Evolutionary conservation across 2,329 filamentous ascomycete species (phyloP), one percentile per base, ranked within the genome.

Genomic region (Macrophomina pseudophaseolina): DNA sequence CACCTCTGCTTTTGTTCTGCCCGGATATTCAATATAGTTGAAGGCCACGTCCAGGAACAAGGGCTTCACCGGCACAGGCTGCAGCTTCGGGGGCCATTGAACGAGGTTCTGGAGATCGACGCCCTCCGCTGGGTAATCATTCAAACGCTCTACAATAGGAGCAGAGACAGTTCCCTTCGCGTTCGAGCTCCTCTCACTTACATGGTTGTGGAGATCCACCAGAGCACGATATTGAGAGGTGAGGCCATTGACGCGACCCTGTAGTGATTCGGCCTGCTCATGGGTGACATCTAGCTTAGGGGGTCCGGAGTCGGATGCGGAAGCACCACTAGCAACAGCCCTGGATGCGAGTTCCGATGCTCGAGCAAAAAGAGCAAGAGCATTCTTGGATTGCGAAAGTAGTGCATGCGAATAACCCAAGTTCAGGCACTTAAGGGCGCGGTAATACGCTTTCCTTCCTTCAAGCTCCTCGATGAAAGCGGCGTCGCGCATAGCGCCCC

Each of bases 11-110:
- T 76, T 74, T 38, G 78, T 71, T 71, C 88, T 88, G 40, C 88
- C 89, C 0, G 94, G 93, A 75, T 99, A 99, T 58, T 93, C 88
- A 69, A 99, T 94, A 76, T 97, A 98, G 77, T 98, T 98, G 91
- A 93, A 99, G 9, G 95, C 95, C 7, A 97, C 90, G 75, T 99
- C 95, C 67, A 98, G 87, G 84, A 98, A 98, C 40, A 98, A 85
- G 33, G 95, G 95, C 82, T 99, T 99, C 63, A 97, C 90, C 0
- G 95, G 93, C 46, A 98, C 88, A 1, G 91, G 86, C 69, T 92
- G 88, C 71, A 97, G 82, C 75, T 89, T 91, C 1, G 94, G 94
- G 12, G 95, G 95, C 78, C 94, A 97, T 4, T 89, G 87, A 54
- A 98, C 94, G 32, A 99, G 82, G 71, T 94, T 94, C 49, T 84